Evolutionary conservation across 2,329 filamentous ascomycete genomes (phyloP), one percentile per base, ranked within the genome.

Genomic region (Cylindrodendrum hubeiense): DNA sequence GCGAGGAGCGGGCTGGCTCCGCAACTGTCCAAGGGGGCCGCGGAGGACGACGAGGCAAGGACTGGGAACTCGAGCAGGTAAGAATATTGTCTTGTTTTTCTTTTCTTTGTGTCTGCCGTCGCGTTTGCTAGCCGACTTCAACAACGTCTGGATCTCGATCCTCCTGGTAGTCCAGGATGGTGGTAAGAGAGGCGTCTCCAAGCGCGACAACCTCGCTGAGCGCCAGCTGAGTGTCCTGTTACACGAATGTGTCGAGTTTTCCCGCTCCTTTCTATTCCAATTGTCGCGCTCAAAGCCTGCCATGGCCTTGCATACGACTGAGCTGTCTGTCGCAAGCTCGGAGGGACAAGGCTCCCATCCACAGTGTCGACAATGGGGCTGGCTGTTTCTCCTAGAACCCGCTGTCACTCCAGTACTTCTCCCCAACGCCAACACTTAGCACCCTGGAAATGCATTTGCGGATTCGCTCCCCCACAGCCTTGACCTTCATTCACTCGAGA

Each of bases 31-130:
- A 87, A 67, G 88, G 89, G 67, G 85, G 86, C 12, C 85, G 93
- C 66, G 92, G 92, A 19, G 91, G 91, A 53, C 89, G 94, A 78
- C 86, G 93, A 71, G 89, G 90, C 66, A 88, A 93, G 66, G 93
- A 97, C 74, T 93, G 91, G 78, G 93, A 97, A 67, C 86, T 96
- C 57, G 93, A 97, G 78, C 91, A 91, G 85, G 93, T 94, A 78
- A 86, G 88, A 63, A 39, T 19, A 43, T 46, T 51, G 19, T 19
- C 19, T 22, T 49, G 15, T 24, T 47, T 54, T 61, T 55, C 34
- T 58, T 66, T 66, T 26, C 28, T 49, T 26, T 58, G 15, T 49
- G n/a, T 5, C 43, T 21, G n/a, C 5, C 37, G 19, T 15, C 21
- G 30, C 22, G 33, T 26, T 59, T 33, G 24, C 22, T 15, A 15